phyloP scores from a whole-genome alignment of 208 protist genomes.

The Lotmaria passim region DNA sequence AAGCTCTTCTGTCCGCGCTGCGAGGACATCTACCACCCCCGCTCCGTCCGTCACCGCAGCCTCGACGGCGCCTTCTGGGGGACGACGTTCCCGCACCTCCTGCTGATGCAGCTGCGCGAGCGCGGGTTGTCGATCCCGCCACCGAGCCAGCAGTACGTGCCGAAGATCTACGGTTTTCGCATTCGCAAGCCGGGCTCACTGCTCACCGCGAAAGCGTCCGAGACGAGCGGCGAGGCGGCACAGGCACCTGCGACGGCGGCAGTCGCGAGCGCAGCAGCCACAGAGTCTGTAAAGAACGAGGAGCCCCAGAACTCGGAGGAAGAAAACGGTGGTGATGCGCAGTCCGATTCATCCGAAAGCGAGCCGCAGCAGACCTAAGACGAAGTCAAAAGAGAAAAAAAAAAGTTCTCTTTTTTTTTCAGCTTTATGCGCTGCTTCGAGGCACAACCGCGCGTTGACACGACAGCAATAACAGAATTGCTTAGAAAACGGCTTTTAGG shows the following conservation, averaged over 20 bases:
- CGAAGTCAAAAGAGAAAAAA: constrained; percentile 14
- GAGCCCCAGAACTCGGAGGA: constrained; percentile 4
- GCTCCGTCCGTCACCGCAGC: constrained; percentile 92
- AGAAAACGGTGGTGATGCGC: background rate
- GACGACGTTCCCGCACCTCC: constrained; percentile 97
- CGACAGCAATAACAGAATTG: no score
- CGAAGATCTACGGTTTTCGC: constrained; percentile 97
- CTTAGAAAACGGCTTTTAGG: no score
- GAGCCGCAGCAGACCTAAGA: constrained; percentile 13
- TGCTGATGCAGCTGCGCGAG: constrained; percentile 84
- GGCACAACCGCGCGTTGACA: no score
- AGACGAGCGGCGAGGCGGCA: background rate
- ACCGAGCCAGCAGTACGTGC: constrained; percentile 92
- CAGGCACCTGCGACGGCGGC: background rate
- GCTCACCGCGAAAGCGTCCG: constrained; percentile 15
- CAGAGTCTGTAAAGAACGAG: constrained; percentile 5
- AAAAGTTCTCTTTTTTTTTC: no score
- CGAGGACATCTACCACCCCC: constrained; percentile 97
- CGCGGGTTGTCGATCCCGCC: constrained; percentile 47
- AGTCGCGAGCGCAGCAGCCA: background rate
- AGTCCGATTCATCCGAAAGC: constrained; percentile 4
- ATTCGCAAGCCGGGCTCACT: constrained; percentile 70
- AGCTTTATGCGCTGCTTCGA: no score
- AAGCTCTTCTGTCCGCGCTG: constrained; percentile 98
- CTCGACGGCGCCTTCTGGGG: constrained; percentile 98